Evolutionary conservation across 495 filamentous ascomycete genomes (phyloP), one percentile per base, ranked within the genome.

Genomic region (Hamigera avellanea): DNA sequence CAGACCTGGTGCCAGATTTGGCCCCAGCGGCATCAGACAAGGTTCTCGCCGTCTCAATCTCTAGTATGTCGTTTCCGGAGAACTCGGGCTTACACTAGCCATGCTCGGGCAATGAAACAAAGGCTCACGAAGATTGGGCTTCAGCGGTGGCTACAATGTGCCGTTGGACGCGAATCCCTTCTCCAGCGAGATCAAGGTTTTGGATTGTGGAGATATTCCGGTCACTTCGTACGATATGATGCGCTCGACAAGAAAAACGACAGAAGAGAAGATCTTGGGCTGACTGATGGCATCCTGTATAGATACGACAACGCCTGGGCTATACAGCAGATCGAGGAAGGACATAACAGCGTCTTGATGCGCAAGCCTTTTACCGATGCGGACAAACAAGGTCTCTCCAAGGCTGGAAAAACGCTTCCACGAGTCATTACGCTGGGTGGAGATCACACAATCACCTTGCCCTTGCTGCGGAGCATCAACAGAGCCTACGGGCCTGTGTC

Each of bases 1-100:
- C 56, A 64, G 86, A 41, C 85, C 86, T 4, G 86, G 86, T 33
- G 85, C 84, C 23, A 72, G 86, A 21, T 93, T 87, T 45, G 86
- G 86, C 1, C 86, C 86, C 8, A 76, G 69, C 33, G 82, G 80
- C 17, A 91, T 91, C 48, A 71, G 86, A 54, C 75, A 86, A 70
- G 83, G 83, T 61, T 80, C 76, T 64, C 73, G 75, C 49, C 71
- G 75, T 42, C 68, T 79, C 45, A 79, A 79, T 54, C 67, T 79
- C 33, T 79, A 79, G 75, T 79, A 72, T 36, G 70, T 70, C 28
- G n/a, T 30, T 4, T n/a, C 28, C 5, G n/a, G n/a, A 13, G 6
- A 30, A 30, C 6, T 6, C 6, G n/a, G 28, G 28, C 28, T 23
- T 23, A 23, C 21, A 23, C 4, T 23, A 5, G 21, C 21, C 21